Conservation (phyloP, 1,139 yeast species). For the Pichia sp. region DNA sequence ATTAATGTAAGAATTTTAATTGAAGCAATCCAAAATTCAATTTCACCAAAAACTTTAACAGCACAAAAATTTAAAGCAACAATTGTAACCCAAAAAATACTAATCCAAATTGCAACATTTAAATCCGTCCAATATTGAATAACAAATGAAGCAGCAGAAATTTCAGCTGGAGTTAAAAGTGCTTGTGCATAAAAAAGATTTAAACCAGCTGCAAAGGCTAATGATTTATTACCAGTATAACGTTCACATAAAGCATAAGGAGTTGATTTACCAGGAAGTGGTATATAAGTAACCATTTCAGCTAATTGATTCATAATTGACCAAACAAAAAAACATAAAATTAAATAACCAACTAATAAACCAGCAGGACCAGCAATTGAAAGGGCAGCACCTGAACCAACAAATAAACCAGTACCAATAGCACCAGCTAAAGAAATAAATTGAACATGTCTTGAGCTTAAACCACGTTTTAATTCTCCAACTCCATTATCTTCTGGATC, state of each 20-base stretch:
- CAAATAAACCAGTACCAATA: slow-evolving; percentile 69
- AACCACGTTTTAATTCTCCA: slow-evolving; percentile 14
- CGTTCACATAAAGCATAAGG: slow-evolving; percentile 30
- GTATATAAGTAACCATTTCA: slow-evolving; percentile 61
- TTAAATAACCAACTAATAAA: slow-evolving; percentile 47
- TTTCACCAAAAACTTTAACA: slow-evolving; percentile 47
- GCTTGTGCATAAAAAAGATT: slow-evolving; percentile 47
- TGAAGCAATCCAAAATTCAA: slow-evolving; percentile 48
- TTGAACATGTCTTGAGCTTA: slow-evolving; percentile 41
- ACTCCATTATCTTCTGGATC: slow-evolving; percentile 12
- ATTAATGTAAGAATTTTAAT: slow-evolving; percentile 33
- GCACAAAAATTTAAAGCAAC: slow-evolving; percentile 39
- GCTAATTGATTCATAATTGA: slow-evolving; percentile 55
- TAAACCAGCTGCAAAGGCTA: slow-evolving; percentile 41
- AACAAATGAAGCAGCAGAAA: slow-evolving; percentile 47
- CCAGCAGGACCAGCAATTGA: slow-evolving; percentile 63
- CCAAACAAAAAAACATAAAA: slow-evolving; percentile 43
- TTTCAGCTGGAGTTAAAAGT: slow-evolving; percentile 45
- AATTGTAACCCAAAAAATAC: slow-evolving; percentile 40
- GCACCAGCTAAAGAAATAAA: slow-evolving; percentile 81
- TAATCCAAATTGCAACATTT: slow-evolving; percentile 41
- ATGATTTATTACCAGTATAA: slow-evolving; percentile 28
- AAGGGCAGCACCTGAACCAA: slow-evolving; percentile 58
- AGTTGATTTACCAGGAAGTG: slow-evolving; percentile 32
- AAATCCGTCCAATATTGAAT: slow-evolving; percentile 53